Evolutionary conservation across 2,329 filamentous ascomycete species (phyloP), one percentile per base, ranked within the genome.

Genomic region (Pleurostoma richardsiae): DNA sequence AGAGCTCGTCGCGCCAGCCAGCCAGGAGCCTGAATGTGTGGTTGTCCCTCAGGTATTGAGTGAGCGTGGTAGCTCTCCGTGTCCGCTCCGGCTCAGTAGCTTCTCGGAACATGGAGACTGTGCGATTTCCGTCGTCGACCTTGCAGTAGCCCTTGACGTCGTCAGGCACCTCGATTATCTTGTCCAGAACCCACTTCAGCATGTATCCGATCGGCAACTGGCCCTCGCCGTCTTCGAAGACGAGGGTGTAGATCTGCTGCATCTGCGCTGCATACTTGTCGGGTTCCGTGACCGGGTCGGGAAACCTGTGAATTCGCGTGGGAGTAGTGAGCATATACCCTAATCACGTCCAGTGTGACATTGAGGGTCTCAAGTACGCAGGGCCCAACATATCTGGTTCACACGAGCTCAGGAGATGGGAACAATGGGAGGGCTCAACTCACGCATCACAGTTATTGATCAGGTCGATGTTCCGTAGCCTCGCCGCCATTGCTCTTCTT

Each of bases 1-100:
- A 95, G 11, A 82, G 68, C 66, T 96, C 90, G 58, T 88, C 71
- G 39, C 90, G 79, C 90, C 90, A 96, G 49, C 87, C 86, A 19
- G 72, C 72, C 11, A 97, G 74, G 1, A 95, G 74, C 38, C 80
- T 72, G 62, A 97, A 97, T 2, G 79, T 80, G 5, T 77, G 71
- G n/a, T 79, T 76, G n/a, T 79, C 70, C 19, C 85, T 82, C 76
- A 91, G 88, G 54, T 85, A 79, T 2, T 72, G 61, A 33, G 85
- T 74, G 4, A 90, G 84, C 40, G 71, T 67, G 4, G 69, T 70
- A 11, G 79, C 70, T 29, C 70, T 67, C 4, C 70, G 66, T 40
- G 79, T 90, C 44, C 91, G 82, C 55, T 83, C 76, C 11, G 72
- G 67, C 42, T 85, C 82, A 1, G 77, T 83, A 4, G 49, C 31